A percentile compares a stretch with the other conserved stretches of the same genome.
These are phyloP conservation scores for Hanseniaspora thailandica DNA, from an alignment of 805 yeast species.

Conservation along the genomic window DNA sequence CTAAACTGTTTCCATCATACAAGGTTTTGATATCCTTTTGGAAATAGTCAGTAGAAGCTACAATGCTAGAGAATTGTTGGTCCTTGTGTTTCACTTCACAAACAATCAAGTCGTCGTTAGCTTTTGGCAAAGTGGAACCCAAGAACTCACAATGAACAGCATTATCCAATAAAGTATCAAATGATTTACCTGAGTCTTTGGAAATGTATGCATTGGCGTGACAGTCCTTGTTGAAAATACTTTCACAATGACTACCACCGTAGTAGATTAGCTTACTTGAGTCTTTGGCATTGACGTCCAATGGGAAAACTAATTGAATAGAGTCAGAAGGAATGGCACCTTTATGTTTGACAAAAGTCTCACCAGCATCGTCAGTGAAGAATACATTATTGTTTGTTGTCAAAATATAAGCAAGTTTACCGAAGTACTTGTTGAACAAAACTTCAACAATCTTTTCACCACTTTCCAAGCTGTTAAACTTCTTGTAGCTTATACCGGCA, in stretches of 20 bases:
- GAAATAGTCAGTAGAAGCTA: slow-evolving; percentile 48
- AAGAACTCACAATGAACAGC: slow-evolving; percentile 57
- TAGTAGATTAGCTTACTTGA: slow-evolving; percentile 54
- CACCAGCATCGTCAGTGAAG: slow-evolving; percentile 58
- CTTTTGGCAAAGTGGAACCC: slow-evolving; percentile 38
- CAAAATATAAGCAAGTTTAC: slow-evolving; percentile 29
- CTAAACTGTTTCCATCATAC: slow-evolving; percentile 48
- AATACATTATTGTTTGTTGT: slow-evolving; percentile 42
- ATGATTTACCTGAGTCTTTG: slow-evolving; percentile 53
- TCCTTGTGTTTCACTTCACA: slow-evolving; percentile 44
- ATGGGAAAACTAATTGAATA: slow-evolving; percentile 30
- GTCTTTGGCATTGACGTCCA: slow-evolving; percentile 53
- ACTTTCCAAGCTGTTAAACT: slow-evolving; percentile 26
- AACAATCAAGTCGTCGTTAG: slow-evolving; percentile 43
- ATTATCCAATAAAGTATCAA: slow-evolving; percentile 41
- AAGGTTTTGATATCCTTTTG: slow-evolving; percentile 30
- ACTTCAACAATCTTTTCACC: slow-evolving; percentile 40
- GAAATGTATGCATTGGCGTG: slow-evolving; percentile 49
- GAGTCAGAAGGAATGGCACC: slow-evolving; percentile 41
- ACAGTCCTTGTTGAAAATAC: slow-evolving; percentile 40
- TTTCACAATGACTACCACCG: slow-evolving; percentile 50
- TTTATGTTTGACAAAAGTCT: slow-evolving; percentile 32
- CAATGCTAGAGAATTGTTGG: slow-evolving; percentile 26
- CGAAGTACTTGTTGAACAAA: slow-evolving; percentile 43
- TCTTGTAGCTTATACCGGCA: slow-evolving; percentile 45